Percentiles rank a stretch among this genome's conserved stretches.
phyloP scores from a whole-genome alignment of 1,284 basidiomycete genomes.

The Boletus semigastroideus region DNA sequence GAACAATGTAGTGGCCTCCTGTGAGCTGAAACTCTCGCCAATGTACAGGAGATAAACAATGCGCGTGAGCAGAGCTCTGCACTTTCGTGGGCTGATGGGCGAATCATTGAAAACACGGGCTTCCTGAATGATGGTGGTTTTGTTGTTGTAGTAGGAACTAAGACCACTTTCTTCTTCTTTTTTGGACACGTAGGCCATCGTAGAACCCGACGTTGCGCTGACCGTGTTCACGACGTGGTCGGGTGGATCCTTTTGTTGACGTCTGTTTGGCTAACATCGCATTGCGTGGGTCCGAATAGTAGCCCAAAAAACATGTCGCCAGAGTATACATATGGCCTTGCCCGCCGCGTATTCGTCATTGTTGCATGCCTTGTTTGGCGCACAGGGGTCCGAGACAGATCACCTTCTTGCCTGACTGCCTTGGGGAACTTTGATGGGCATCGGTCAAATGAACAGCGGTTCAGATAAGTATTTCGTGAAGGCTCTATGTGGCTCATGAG shows the following conservation, averaged over 20 bases:
- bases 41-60: constrained; percentile 96
- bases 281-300: neutral
- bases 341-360: too few relatives aligned
- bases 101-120: constrained; percentile 99
- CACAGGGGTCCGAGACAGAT: too few relatives aligned
- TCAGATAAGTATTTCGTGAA: too few relatives aligned
- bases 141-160: constrained; percentile 89
- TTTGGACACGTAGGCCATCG: constrained; percentile 80
- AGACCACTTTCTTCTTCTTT: constrained; percentile 91
- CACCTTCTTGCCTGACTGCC: too few relatives aligned
- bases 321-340: too few relatives aligned
- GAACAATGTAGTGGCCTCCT: constrained; percentile 97
- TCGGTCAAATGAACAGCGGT: too few relatives aligned
- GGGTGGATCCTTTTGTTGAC: constrained; percentile 20
- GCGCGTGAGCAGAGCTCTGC: constrained; percentile 93
- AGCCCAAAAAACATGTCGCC: too few relatives aligned
- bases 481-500: too few relatives aligned
- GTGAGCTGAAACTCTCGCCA: constrained; percentile 92
- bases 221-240: constrained; percentile 20
- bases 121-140: constrained; percentile 96
- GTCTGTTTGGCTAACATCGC: constrained; percentile 25
- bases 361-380: too few relatives aligned
- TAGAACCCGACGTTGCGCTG: constrained; percentile 27
- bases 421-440: too few relatives aligned
- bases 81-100: constrained; percentile 95